Base-by-base conservation (phyloP, 1,284 basidiomycete species). In the Marasmius fiardii region DNA sequence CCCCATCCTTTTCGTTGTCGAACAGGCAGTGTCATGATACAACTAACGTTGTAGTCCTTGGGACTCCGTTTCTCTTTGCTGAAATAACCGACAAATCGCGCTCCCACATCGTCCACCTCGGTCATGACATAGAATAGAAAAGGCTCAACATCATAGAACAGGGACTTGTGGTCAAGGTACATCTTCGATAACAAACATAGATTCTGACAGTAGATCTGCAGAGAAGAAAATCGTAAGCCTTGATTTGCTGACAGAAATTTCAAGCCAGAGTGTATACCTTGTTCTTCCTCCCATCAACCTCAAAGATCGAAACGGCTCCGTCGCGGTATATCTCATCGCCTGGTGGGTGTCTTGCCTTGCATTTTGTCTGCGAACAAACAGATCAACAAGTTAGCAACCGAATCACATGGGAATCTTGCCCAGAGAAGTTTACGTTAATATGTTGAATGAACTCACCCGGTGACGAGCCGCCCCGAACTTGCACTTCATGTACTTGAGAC, bases 71-170 rank as follows among this genome's bases (percentile, higher is more conserved):
- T 99, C 80, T 99, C 97, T 72, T 99, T 99, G 72, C 92, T 95
- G 70, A 98, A 99, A 72, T 99, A 99, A 11, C 97, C 97, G 48
- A 99, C 92, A 67, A 99, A 99, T 49, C 92, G 90, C 24, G 93
- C 91, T 5, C 96, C 97, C 43, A 82, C 73, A 49, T 94, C 92
- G 73, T 98, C 93, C 56, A 85, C 81, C 70, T 98, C 92, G 2
- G 95, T 92, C 76, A 98, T 94, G 64, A 99, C 93, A 72, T 99
- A 99, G 75, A 99, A 99, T 31, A 99, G 76, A 74, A 99, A 99
- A 0, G 97, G 97, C 71, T 99, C 97, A 58, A 99, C 97, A 71
- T 99, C 97, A 74, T 99, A 99, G 74, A 99, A 99, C 43, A 99
- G 84, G 20, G 96, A 98, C 74, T 99, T 99, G 78, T 98, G 96